Conservation (phyloP, 176 grass and related monocot genomes). For the Echinochloa phyllopogon region DNA sequence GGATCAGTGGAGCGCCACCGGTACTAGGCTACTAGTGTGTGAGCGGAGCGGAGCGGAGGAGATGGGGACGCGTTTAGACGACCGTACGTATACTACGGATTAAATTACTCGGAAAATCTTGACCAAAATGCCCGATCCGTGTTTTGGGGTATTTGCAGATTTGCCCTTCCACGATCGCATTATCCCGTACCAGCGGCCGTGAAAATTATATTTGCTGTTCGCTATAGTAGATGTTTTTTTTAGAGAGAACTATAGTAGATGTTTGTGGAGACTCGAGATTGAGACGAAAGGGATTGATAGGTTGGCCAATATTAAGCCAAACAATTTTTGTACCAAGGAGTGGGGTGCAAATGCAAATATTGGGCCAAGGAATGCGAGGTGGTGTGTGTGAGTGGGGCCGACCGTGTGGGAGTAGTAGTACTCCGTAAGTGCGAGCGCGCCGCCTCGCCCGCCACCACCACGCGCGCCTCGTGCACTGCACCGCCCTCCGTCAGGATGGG, state of each 20-base stretch:
- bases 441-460: background rate
- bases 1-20: conserved; percentile 4
- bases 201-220: no score
- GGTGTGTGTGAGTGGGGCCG: background rate
- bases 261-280: no score
- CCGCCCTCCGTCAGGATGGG: background rate
- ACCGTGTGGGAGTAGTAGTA: no score
- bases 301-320: background rate
- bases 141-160: background rate
- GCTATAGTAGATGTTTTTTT: no score
- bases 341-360: background rate
- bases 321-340: background rate
- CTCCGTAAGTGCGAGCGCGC: conserved; percentile 5
- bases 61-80: conserved; percentile 15
- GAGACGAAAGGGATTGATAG: background rate
- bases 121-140: background rate
- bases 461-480: background rate
- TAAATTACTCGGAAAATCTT: conserved; percentile 34
- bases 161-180: background rate
- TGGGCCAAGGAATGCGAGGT: no score
- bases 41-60: background rate
- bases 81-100: conserved; percentile 8
- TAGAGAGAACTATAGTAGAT: no score
- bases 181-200: no score
- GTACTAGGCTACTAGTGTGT: background rate